These are phyloP conservation scores for Phytopythium mirpurense DNA, from an alignment of 352 stramenopile genomes.

Conservation along the genomic window DNA sequence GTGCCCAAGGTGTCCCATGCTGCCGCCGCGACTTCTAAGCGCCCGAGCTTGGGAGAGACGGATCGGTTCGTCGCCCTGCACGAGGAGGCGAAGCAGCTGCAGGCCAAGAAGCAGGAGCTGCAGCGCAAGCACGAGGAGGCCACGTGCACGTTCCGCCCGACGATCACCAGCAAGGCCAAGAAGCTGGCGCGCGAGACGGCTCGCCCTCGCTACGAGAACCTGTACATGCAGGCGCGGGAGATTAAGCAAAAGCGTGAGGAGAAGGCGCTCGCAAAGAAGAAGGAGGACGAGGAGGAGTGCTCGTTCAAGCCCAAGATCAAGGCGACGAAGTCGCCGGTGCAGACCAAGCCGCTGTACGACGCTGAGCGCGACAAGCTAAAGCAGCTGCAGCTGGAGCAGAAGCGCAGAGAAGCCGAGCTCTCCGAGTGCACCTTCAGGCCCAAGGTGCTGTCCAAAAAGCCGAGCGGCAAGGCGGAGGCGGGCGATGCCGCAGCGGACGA, in stretches of 20 bases:
- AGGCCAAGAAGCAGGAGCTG: slow-evolving; percentile 49
- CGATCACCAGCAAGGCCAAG: slow-evolving; percentile 62
- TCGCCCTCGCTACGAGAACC: slow-evolving; percentile 59
- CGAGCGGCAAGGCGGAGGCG: slow-evolving; percentile 27
- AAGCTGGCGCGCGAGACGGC: slow-evolving; percentile 30
- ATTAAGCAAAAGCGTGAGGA: slow-evolving; percentile 66
- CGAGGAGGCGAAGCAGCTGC: slow-evolving; percentile 45
- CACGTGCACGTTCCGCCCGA: slow-evolving; percentile 59
- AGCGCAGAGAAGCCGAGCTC: slow-evolving; percentile 63
- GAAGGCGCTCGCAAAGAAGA: slow-evolving; percentile 53
- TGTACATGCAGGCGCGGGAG: slow-evolving; percentile 65
- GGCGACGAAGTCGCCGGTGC: slow-evolving; percentile 44
- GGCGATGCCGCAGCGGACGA: slow-evolving; percentile 14
- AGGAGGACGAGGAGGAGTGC: slow-evolving; percentile 51
- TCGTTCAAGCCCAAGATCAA: slow-evolving; percentile 82
- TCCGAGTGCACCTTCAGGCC: slow-evolving; percentile 67
- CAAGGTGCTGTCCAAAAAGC: slow-evolving; percentile 45
- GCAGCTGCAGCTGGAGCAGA: slow-evolving; percentile 57
- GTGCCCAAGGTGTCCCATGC: slow-evolving; percentile 48
- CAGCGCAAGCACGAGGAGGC: slow-evolving; percentile 44
- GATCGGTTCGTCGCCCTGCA: slow-evolving; percentile 45
- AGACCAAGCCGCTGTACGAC: slow-evolving; percentile 62
- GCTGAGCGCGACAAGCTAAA: slow-evolving; percentile 67
- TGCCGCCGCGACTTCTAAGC: slow-evolving; percentile 15
- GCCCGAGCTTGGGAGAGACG: slow-evolving; percentile 18